A percentile compares a stretch with the other conserved stretches of the same genome.
Conservation (phyloP, 805 yeast genomes). For the Candida berthetii region DNA sequence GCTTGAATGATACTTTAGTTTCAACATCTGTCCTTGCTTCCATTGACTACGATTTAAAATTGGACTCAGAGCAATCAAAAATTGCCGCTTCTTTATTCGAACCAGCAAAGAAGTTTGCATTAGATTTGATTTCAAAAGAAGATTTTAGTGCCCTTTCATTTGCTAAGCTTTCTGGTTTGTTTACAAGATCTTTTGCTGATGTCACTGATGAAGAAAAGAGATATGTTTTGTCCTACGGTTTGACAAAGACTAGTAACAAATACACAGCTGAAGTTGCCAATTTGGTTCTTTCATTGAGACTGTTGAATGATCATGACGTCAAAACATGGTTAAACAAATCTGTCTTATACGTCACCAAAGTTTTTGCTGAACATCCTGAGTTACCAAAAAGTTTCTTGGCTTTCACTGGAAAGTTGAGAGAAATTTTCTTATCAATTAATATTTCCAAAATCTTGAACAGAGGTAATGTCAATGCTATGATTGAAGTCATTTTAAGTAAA, state of each 20-base stretch:
- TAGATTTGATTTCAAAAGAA: slow-evolving; percentile 14
- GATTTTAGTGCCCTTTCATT: slow-evolving; percentile 26
- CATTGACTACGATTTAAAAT: background rate
- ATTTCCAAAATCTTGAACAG: slow-evolving; percentile 37
- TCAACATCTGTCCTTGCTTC: slow-evolving; percentile 11
- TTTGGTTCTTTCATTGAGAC: slow-evolving; percentile 13
- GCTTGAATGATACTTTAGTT: slow-evolving; percentile 3
- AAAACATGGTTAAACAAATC: slow-evolving; percentile 52
- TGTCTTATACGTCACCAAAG: slow-evolving; percentile 54
- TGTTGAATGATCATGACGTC: slow-evolving; percentile 13
- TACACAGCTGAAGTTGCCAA: slow-evolving; percentile 22
- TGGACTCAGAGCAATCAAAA: slow-evolving; percentile 1
- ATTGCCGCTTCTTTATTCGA: background rate
- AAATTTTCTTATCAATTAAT: slow-evolving; percentile 21
- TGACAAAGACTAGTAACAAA: slow-evolving; percentile 20
- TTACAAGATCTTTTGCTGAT: slow-evolving; percentile 6
- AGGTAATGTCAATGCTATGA: slow-evolving; percentile 50
- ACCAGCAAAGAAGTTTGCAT: slow-evolving; percentile 7
- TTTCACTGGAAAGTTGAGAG: slow-evolving; percentile 27
- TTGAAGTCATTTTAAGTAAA: slow-evolving; percentile 50
- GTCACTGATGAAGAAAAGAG: slow-evolving; percentile 17
- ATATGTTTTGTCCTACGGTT: slow-evolving; percentile 19
- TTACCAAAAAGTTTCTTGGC: slow-evolving; percentile 20
- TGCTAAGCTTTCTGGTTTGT: slow-evolving; percentile 20
- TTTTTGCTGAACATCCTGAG: slow-evolving; percentile 44